Evolutionary conservation across 768 basidiomycete species (phyloP).

Genomic region (Phylloporus arenicola): DNA sequence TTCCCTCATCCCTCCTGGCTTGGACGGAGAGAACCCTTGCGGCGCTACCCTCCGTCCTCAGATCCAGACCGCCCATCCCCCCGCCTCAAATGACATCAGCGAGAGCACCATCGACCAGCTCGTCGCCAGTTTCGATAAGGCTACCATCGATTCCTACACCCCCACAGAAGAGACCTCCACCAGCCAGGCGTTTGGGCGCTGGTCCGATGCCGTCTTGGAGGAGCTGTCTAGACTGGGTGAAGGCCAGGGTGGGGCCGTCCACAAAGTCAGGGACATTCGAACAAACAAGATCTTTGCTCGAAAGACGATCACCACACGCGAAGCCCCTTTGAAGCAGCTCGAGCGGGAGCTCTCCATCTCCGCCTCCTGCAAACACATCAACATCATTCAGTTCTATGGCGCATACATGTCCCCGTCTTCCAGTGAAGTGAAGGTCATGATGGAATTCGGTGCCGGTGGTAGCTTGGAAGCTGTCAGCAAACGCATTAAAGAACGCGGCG

Average conservation of each 20-base stretch:
- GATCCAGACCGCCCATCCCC: slow-evolving; percentile 32
- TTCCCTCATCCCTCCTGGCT: slow-evolving; percentile 29
- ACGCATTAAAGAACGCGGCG: slow-evolving; percentile 73
- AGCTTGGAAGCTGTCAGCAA: slow-evolving; percentile 87
- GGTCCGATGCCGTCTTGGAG: slow-evolving; percentile 70
- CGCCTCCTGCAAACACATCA: slow-evolving; percentile 73
- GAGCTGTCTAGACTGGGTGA: slow-evolving; percentile 80
- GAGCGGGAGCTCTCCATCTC: slow-evolving; percentile 90
- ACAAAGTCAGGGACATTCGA: slow-evolving; percentile 84
- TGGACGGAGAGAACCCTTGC: slow-evolving; percentile 34
- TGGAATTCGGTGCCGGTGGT: slow-evolving; percentile 86
- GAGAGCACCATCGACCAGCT: slow-evolving; percentile 36
- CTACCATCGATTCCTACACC: slow-evolving; percentile 29
- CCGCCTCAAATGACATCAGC: slow-evolving; percentile 21
- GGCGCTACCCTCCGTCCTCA: slow-evolving; percentile 42
- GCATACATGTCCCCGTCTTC: slow-evolving; percentile 84
- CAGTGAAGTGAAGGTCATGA: slow-evolving; percentile 91
- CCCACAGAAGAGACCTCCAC: slow-evolving; percentile 34
- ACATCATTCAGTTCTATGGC: slow-evolving; percentile 90
- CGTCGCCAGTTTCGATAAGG: slow-evolving; percentile 27
- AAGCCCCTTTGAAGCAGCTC: slow-evolving; percentile 89
- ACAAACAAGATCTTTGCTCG: slow-evolving; percentile 82
- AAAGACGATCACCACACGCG: slow-evolving; percentile 88
- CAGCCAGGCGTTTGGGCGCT: slow-evolving; percentile 32
- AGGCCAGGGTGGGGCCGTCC: slow-evolving; percentile 93